Evolutionary conservation across 2,329 filamentous ascomycete species (phyloP), one percentile per base, ranked within the genome.

Genomic region (Colletotrichum costaricense): DNA sequence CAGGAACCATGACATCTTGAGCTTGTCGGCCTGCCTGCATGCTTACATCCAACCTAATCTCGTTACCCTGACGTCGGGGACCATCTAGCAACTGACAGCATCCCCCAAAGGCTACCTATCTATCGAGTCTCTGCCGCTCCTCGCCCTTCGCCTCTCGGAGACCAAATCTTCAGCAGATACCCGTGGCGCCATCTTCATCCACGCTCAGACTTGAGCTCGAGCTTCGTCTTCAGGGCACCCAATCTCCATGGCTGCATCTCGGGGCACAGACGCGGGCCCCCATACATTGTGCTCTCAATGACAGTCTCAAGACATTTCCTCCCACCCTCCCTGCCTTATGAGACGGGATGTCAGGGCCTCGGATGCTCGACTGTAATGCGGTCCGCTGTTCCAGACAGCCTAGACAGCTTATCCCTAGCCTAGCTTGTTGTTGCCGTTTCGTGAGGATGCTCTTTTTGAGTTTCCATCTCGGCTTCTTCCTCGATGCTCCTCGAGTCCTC

Each of bases 281-380:
- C 33, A 35, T 35, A 35, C 19, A 9, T 49, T 49, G 42, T 35
- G 33, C 33, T 30, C 22, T 16, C 58, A 52, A 55, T 28, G 66
- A 58, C 59, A 28, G 59, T 64, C 59, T 64, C 55, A 28, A 26
- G 55, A 56, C 59, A 42, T 42, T 38, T 35, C 59, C 46, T 64
- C 33, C 58, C 26, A 16, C 26, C 54, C 26, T 56, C 22, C 42
- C 28, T 69, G 38, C 69, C 69, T 69, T 60, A 58, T 54, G 24
- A 69, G 70, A 69, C 66, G 70, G 70, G 66, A 72, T 69, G 66
- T 72, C 69, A 69, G 66, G 69, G 69, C 33, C 69, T 72, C 69
- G 59, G 66, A 72, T 60, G 69, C 66, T 60, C 24, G 54, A 22
- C 52, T 57, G 46, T 33, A 28, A 69, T 69, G 66, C 70, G 42